phyloP scores from a whole-genome alignment of 345 rosid genomes.

The Aquilaria sinensis region DNA sequence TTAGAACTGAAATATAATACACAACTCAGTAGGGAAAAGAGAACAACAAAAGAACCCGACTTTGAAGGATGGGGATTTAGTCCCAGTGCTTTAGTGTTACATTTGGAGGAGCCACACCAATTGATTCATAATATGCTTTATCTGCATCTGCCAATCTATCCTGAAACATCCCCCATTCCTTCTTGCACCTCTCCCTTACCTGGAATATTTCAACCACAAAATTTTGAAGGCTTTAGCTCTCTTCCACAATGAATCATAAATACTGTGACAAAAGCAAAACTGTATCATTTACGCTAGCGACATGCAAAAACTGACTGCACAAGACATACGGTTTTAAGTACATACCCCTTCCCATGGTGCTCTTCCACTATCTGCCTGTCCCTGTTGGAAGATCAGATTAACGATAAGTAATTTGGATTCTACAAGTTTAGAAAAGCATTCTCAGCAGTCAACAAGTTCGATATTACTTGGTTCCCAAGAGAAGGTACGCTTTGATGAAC shows the following conservation, averaged over 20 bases:
- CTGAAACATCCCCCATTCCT: slow-evolving; percentile 80
- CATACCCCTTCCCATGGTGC: slow-evolving; percentile 73
- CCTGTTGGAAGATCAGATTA: slow-evolving; percentile 27
- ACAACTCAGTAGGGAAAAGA: too few relatives aligned
- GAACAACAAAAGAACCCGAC: too few relatives aligned
- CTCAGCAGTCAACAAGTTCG: too few relatives aligned
- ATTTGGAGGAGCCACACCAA: slow-evolving; percentile 25
- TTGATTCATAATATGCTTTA: slow-evolving; percentile 43
- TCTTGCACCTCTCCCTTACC: slow-evolving; percentile 85
- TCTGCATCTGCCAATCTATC: slow-evolving; percentile 57
- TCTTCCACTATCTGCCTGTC: slow-evolving; percentile 34
- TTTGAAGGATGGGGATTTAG: too few relatives aligned
- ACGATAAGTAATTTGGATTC: neutral
- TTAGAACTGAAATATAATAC: too few relatives aligned
- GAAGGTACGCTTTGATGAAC: slow-evolving; percentile 66
- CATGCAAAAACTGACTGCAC: too few relatives aligned
- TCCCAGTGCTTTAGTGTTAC: slow-evolving; percentile 8
- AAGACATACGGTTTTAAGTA: neutral
- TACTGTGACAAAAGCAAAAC: too few relatives aligned
- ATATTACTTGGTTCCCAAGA: slow-evolving; percentile 59
- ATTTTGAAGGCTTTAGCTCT: slow-evolving; percentile 6
- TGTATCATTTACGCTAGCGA: too few relatives aligned
- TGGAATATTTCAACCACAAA: slow-evolving; percentile 12
- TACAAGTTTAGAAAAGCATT: too few relatives aligned
- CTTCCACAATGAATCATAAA: too few relatives aligned